These are phyloP conservation scores for Candida xyloterini DNA, from an alignment of 805 yeast genomes.

Conservation along the genomic window DNA sequence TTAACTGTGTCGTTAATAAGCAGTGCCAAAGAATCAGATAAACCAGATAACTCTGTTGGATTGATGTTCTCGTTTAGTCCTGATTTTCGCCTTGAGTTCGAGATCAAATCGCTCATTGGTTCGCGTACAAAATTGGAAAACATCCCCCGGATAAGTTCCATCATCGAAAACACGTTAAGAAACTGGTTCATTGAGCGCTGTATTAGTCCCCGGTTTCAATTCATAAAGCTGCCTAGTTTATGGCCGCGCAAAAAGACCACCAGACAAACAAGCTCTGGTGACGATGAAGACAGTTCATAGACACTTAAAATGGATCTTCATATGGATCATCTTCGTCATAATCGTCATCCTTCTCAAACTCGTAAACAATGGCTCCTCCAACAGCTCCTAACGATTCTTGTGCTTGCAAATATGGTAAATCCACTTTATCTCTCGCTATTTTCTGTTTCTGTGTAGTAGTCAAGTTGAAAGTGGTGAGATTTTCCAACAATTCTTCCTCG, in stretches of 20 bases:
- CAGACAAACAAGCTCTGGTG: slow-evolving; percentile 32
- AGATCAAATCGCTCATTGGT: slow-evolving; percentile 85
- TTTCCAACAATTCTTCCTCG: slow-evolving; percentile 57
- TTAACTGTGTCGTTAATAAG: slow-evolving; percentile 67
- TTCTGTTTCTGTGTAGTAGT: slow-evolving; percentile 73
- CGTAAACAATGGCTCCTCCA: slow-evolving; percentile 95
- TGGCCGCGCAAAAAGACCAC: slow-evolving; percentile 75
- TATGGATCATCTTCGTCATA: slow-evolving; percentile 98
- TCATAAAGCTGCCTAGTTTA: slow-evolving; percentile 76
- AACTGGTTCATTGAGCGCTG: slow-evolving; percentile 92
- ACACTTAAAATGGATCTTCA: slow-evolving; percentile 83
- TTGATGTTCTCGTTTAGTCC: slow-evolving; percentile 88
- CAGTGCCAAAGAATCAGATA: slow-evolving; percentile 13
- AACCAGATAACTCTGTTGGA: slow-evolving; percentile 44
- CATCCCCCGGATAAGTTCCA: slow-evolving; percentile 83
- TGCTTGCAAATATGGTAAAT: slow-evolving; percentile 87
- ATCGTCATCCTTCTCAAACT: slow-evolving; percentile 95
- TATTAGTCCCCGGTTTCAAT: slow-evolving; percentile 90
- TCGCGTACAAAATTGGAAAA: slow-evolving; percentile 89
- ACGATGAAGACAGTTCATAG: slow-evolving; percentile 18
- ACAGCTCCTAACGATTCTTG: slow-evolving; percentile 62
- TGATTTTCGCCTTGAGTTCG: slow-evolving; percentile 85
- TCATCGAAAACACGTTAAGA: slow-evolving; percentile 77
- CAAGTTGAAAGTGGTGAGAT: slow-evolving; percentile 83
- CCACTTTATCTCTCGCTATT: slow-evolving; percentile 78